These are phyloP conservation scores for Annulohypoxylon maeteangense DNA, from an alignment of 495 filamentous ascomycete genomes.

Conservation along the genomic window DNA sequence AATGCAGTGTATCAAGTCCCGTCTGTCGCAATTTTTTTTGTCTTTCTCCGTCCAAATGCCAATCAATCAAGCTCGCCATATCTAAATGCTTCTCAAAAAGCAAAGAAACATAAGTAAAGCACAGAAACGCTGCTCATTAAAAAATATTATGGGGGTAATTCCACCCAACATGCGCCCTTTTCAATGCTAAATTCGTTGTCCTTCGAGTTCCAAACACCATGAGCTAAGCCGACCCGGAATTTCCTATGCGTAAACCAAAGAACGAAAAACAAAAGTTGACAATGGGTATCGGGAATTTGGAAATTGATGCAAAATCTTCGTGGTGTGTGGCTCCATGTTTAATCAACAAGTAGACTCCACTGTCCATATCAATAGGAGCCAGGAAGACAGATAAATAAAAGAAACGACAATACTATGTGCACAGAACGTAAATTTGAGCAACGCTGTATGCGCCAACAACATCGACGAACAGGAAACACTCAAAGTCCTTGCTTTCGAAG, in stretches of 20 bases:
- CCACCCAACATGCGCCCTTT: constrained; percentile 35
- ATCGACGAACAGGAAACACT: not conserved
- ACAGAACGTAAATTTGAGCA: constrained; percentile 18
- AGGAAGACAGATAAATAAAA: constrained; percentile 17
- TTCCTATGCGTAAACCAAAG: constrained; percentile 23
- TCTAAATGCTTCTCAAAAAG: constrained; percentile 33
- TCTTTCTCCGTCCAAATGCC: constrained; percentile 31
- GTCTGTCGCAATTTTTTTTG: constrained; percentile 24
- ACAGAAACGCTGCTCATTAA: constrained; percentile 21
- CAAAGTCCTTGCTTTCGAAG: constrained; percentile 24
- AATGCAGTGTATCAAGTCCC: constrained; percentile 16
- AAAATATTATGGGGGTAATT: constrained; percentile 17
- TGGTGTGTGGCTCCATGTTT: not conserved
- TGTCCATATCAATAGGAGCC: constrained; percentile 3
- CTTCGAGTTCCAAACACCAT: constrained; percentile 21
- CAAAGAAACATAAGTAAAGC: constrained; percentile 13
- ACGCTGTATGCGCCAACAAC: not conserved
- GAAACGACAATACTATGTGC: not conserved
- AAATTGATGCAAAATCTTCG: constrained; percentile 26
- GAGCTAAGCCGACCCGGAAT: constrained; percentile 21
- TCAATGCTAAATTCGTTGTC: constrained; percentile 36
- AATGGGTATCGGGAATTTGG: constrained; percentile 41
- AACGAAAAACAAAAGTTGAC: constrained; percentile 7
- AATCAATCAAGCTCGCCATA: constrained; percentile 22
- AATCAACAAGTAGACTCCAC: constrained; percentile 6